These are phyloP conservation scores for Suillus placidus DNA, from an alignment of 768 basidiomycete genomes.

Conservation along the genomic window DNA sequence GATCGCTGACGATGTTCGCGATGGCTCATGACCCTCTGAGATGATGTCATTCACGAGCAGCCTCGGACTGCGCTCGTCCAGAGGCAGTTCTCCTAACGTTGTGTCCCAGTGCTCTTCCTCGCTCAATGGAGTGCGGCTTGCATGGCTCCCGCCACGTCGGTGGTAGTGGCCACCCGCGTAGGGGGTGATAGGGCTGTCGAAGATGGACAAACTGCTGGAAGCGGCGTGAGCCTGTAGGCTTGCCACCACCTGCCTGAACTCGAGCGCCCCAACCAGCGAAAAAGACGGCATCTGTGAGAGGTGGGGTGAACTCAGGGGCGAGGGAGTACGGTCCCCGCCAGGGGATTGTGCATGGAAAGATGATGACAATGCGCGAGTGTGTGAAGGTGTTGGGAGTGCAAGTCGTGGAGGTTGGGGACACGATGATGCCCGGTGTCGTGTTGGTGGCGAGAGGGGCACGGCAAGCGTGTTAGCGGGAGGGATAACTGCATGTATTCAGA, in stretches of 20 bases:
- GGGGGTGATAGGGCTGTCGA: constrained; percentile 69
- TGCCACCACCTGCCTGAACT: constrained; percentile 90
- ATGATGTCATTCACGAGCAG: constrained; percentile 34
- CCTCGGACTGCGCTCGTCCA: constrained; percentile 52
- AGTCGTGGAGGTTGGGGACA: constrained; percentile 40
- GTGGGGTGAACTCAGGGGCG: constrained; percentile 45
- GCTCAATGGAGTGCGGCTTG: constrained; percentile 35
- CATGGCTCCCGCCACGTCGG: constrained; percentile 32
- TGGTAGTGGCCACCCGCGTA: constrained; percentile 80
- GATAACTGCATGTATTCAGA: constrained; percentile 15
- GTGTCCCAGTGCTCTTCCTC: constrained; percentile 55
- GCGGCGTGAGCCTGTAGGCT: constrained; percentile 74
- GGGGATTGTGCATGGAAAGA: constrained; percentile 25
- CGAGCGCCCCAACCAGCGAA: constrained; percentile 92
- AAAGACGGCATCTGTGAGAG: constrained; percentile 73
- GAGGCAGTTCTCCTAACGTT: constrained; percentile 46
- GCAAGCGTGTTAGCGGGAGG: constrained; percentile 11
- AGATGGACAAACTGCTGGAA: constrained; percentile 57
- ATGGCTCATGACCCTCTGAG: constrained; percentile 16
- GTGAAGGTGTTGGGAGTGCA: constrained; percentile 43
- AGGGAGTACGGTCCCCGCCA: constrained; percentile 44
- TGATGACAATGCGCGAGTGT: constrained; percentile 29
- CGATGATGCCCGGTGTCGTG: constrained; percentile 43
- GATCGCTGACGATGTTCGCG: not conserved
- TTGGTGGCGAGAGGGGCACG: constrained; percentile 33